Evolutionary conservation across 139 green algal genomes (phyloP), one percentile per base, ranked within the genome.

Genomic region (Astrephomene gubernaculifera): DNA sequence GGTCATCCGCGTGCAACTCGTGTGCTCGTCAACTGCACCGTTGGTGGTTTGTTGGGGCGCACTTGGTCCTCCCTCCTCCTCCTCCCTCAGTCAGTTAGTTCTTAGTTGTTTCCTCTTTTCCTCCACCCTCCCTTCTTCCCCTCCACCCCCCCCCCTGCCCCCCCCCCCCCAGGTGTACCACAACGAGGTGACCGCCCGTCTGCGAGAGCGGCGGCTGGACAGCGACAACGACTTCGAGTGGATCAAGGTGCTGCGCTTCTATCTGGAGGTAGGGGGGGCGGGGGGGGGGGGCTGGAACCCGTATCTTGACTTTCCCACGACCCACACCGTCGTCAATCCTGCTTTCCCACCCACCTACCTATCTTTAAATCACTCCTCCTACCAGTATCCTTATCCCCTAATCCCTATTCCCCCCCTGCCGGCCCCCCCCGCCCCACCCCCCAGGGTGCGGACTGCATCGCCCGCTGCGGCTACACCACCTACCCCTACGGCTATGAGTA

Each of bases 401-500:
- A 17, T 17, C 49, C 49, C 49, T 57, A 12, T 5, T 31, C 8
- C 64, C 43, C 27, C 64, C 4, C 64, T 44, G 9, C 64, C 17
- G 17, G n/a, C 64, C 64, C 19, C 64, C 31, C 8, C 64, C 22
- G 33, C 64, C 64, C 64, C 33, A 5, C 21, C 19, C 36, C 36
- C 0, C 63, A 84, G 78, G 63, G 78, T 29, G 6, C 39, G 19
- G 78, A 84, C 41, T 84, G 78, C 61, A 27, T 84, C 4, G 61
- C 78, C 4, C 78, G 67, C 43, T 84, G 78, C 63, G 78, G 78
- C 61, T 84, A 84, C 78, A 84, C 78, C 2, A 14, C 43, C 24
- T 84, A 84, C 85, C 86, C 89, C 38, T 95, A 95, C 78, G 86
- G 89, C 71, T 94, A 95, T 76, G 93, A 96, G 92, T 96, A 96